Evolutionary conservation across 2,329 filamentous ascomycete genomes (phyloP).

Genomic region (Sporothrix phasma): DNA sequence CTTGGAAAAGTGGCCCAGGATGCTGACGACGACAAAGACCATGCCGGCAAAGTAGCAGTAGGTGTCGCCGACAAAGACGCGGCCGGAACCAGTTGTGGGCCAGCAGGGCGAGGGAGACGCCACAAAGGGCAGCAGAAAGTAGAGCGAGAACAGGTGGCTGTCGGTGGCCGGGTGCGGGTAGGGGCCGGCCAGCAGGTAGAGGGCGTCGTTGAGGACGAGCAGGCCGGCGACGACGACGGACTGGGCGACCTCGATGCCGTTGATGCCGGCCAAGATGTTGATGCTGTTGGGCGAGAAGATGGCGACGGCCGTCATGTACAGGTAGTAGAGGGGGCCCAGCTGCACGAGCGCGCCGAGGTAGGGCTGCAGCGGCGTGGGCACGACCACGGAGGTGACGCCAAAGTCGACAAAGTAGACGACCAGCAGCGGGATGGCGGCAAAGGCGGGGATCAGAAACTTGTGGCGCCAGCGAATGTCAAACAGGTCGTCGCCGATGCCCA

Average conservation of each 20-base stretch:
- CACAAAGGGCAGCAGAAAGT: slow-evolving; percentile 86
- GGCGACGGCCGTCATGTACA: slow-evolving; percentile 91
- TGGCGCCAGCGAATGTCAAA: slow-evolving; percentile 98
- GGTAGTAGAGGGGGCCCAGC: slow-evolving; percentile 76
- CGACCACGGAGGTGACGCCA: slow-evolving; percentile 88
- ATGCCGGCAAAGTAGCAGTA: slow-evolving; percentile 99
- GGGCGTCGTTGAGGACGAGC: slow-evolving; percentile 72
- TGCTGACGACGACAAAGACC: slow-evolving; percentile 95
- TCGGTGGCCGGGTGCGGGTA: slow-evolving; percentile 91
- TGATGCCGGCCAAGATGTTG: slow-evolving; percentile 99
- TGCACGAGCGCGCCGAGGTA: slow-evolving; percentile 81
- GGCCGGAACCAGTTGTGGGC: slow-evolving; percentile 93
- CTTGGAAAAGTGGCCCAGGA: slow-evolving; percentile 96
- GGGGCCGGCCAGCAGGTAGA: slow-evolving; percentile 58
- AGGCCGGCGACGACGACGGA: slow-evolving; percentile 82
- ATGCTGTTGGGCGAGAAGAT: slow-evolving; percentile 99
- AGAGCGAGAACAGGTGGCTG: slow-evolving; percentile 91
- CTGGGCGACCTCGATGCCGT: slow-evolving; percentile 93
- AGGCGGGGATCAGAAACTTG: slow-evolving; percentile 95
- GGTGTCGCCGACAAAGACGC: slow-evolving; percentile 94
- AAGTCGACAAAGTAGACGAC: slow-evolving; percentile 98
- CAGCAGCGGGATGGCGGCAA: slow-evolving; percentile 85
- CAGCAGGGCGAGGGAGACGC: slow-evolving; percentile 77
- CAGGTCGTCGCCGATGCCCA: slow-evolving; percentile 89
- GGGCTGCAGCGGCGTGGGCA: slow-evolving; percentile 73